A percentile compares a stretch with the other conserved stretches of the same genome.
phyloP scores from a whole-genome alignment of 1,139 yeast genomes.

The Pichia sp. region DNA sequence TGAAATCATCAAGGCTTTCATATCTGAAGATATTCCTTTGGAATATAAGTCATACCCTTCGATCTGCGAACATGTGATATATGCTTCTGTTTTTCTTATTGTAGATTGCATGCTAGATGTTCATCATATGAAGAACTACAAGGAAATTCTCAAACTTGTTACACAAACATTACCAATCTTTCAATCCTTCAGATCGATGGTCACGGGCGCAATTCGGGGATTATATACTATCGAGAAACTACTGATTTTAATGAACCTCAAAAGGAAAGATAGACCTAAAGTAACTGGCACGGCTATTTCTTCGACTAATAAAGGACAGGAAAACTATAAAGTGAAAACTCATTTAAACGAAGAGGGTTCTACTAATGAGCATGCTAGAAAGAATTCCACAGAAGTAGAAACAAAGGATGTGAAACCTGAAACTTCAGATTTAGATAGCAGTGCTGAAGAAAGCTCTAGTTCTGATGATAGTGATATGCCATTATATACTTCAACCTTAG shows the following conservation, averaged over 20 bases:
- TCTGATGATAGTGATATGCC: conserved; percentile 11
- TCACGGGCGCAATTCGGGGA: conserved; percentile 31
- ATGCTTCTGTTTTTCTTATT: conserved; percentile 27
- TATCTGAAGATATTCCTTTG: conserved; percentile 17
- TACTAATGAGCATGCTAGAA: background rate
- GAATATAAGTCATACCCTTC: conserved; percentile 23
- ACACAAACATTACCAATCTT: conserved; percentile 21
- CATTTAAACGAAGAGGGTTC: background rate
- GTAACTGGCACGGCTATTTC: background rate
- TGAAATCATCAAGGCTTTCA: conserved; percentile 18
- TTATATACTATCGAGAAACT: conserved; percentile 27
- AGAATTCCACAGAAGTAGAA: background rate
- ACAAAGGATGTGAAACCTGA: background rate
- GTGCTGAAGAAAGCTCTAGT: background rate
- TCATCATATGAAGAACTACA: conserved; percentile 17
- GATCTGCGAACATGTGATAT: conserved; percentile 24
- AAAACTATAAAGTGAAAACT: background rate
- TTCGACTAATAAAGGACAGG: background rate
- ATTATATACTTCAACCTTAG: conserved; percentile 8
- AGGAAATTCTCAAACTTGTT: conserved; percentile 17
- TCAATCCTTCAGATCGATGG: conserved; percentile 22
- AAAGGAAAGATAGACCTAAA: background rate
- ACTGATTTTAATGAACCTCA: conserved; percentile 17
- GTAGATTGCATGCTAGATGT: conserved; percentile 28
- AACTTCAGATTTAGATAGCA: background rate